phyloP scores from a whole-genome alignment of 257 asterid species.

The Henckelia pumila region DNA sequence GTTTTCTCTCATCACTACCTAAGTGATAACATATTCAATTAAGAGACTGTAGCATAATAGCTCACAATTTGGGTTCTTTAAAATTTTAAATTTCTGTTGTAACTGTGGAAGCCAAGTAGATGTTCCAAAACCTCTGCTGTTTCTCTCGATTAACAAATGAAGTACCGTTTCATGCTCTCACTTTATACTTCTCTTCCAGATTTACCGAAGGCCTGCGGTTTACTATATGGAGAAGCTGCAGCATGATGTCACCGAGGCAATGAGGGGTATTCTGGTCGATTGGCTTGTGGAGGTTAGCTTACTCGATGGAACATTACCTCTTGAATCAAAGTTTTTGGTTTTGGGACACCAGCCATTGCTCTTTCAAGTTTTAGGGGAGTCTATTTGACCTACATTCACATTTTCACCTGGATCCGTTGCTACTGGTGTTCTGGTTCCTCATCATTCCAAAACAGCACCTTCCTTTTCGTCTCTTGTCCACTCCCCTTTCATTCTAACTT shows the following conservation, averaged over 20 bases:
- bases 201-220: constrained; percentile 61
- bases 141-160: constrained; percentile 8
- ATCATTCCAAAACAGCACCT: neutral
- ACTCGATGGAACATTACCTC: constrained; percentile 14
- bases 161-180: neutral
- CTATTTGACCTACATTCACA: constrained; percentile 1
- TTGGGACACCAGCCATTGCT: constrained; percentile 5
- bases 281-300: constrained; percentile 97
- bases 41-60: constrained; percentile 8
- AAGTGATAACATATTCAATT: constrained; percentile 2
- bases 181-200: constrained; percentile 41
- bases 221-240: constrained; percentile 87
- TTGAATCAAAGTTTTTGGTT: constrained; percentile 3
- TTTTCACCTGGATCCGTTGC: neutral
- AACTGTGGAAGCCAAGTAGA: neutral
- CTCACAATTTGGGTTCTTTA: neutral
- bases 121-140: constrained; percentile 6
- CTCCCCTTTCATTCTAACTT: constrained; percentile 12
- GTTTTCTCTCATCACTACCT: constrained; percentile 11
- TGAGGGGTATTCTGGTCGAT: constrained; percentile 88
- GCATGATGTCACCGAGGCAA: constrained; percentile 64
- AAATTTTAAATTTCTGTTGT: constrained; percentile 10
- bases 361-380: constrained; percentile 11
- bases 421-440: neutral
- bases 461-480: neutral